Evolutionary conservation across 371 early-diverging fungal species (phyloP), one percentile per base, ranked within the genome.

Genomic region (Mucor circinelloides): DNA sequence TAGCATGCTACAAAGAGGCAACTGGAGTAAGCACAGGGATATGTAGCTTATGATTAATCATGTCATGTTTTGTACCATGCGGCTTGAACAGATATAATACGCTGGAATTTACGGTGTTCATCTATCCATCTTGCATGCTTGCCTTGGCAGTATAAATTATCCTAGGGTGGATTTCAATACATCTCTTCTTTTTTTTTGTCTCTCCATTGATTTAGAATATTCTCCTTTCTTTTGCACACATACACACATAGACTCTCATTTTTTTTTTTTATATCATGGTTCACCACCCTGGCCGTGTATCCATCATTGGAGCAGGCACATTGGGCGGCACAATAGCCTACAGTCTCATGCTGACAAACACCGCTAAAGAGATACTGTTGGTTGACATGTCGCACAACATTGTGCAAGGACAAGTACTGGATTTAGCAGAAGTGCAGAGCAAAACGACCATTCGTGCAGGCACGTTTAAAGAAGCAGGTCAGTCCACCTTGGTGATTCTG

Each of bases 381-480:
- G 87, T 90, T n/a, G 94, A 94, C 68, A 81, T 86, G 28, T 82
- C 77, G 32, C 66, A 76, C 6, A 83, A 89, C 64, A 79, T 84
- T 25, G 80, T 85, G 19, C 74, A 87, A 63, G 94, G 91, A 10
- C 92, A 94, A 75, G 91, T 88, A 0, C 70, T 90, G 6, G 94
- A 94, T 78, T 76, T 94, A 19, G 76, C 84, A 56, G 93, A 94
- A 64, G 90, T 89, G 19, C 79, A 85, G 44, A 80, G 87, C 36
- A 74, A 75, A 6, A 83, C 86, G 12, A 73, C 70, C 9, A 80
- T 93, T 42, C 85, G 87, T 21, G 71, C 73, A 19, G 93, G 83
- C 17, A 80, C 87, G 10, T 81, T 84, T 62, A 76, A 88, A 67
- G 93, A 94, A 60, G 78, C 78, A n/a, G 69, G 75, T 0, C 72